Evolutionary conservation across 352 stramenopile species (phyloP), one percentile per base, ranked within the genome.

Genomic region (Pythium oligandrum): DNA sequence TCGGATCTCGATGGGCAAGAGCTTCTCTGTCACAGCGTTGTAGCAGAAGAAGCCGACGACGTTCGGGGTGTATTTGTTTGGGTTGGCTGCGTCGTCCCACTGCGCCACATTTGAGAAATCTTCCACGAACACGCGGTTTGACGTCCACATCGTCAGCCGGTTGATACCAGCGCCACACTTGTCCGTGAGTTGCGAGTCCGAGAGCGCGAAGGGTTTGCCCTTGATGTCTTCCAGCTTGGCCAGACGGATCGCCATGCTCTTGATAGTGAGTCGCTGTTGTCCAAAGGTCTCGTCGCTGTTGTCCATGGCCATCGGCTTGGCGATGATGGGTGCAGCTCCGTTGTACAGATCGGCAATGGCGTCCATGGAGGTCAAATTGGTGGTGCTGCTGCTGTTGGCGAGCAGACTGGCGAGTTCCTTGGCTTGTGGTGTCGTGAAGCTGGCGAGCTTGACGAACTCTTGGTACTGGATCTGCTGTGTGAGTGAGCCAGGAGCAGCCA

Each of bases 1-100:
- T 26, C 58, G 55, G 53, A 76, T 73, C 9, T 61, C 68, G 11
- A 76, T 35, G 8, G 68, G 68, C 12, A 76, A 47, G 11, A 76
- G 44, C 47, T 60, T 38, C 3, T 40, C 40, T 8, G 48, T 59
- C 9, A 61, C 44, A 2, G 45, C 12, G 48, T 71, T 69, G 42
- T 67, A 48, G 49, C 68, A 76, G 48, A 76, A 76, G 53, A 69
- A 76, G 0, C 64, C 68, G 31, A 68, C 44, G n/a, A 63, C 51
- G 6, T 48, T 61, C 0, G 68, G 64, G 2, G 64, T 51, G 40
- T 76, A 76, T 55, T 76, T 76, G 3, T 52, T 30, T 10, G 12
- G n/a, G 9, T 32, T 26, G 10, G 31, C 37, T 1, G 46, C 46
- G 40, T 55, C 53, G 31, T 61, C 55, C 48, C 48, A 57, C 36